Conservation (phyloP, 176 grass and related monocot species). For the Bonia amplexicaulis region DNA sequence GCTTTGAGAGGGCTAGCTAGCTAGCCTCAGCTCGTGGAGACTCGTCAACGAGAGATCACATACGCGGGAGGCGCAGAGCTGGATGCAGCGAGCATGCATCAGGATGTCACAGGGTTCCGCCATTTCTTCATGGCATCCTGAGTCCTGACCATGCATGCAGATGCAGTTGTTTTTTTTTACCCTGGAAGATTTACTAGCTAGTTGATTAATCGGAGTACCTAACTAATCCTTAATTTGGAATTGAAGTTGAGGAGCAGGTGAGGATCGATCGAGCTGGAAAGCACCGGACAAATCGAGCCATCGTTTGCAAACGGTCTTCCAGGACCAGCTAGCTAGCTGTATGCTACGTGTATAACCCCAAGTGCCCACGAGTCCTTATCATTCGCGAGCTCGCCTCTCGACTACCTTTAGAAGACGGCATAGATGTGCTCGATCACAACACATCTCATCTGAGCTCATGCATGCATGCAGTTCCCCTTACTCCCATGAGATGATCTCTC, state of each 20-base stretch:
- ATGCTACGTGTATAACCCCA: neutral
- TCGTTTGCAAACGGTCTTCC: slow-evolving; percentile 5
- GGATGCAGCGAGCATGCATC: neutral
- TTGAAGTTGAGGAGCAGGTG: neutral
- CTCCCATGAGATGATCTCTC: slow-evolving; percentile 30
- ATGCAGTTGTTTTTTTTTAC: neutral
- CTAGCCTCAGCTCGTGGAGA: neutral
- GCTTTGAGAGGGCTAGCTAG: neutral
- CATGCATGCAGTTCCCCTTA: neutral
- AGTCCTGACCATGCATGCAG: neutral
- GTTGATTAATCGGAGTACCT: neutral
- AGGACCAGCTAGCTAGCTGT: slow-evolving; percentile 13
- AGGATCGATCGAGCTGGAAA: slow-evolving; percentile 29
- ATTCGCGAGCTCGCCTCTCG: slow-evolving; percentile 19
- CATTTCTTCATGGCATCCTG: neutral
- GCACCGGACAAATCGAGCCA: slow-evolving; percentile 17
- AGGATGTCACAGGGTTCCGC: neutral
- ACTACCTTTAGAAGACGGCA: slow-evolving; percentile 34
- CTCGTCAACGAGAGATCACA: neutral
- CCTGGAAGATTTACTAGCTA: neutral
- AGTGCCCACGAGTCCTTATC: slow-evolving; percentile 33
- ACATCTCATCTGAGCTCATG: neutral
- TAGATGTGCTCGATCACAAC: neutral
- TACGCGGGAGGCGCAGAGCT: neutral
- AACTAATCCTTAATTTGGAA: neutral